Conservation (phyloP, 2,329 filamentous ascomycete genomes). For the Pseudogymnoascus sp. region DNA sequence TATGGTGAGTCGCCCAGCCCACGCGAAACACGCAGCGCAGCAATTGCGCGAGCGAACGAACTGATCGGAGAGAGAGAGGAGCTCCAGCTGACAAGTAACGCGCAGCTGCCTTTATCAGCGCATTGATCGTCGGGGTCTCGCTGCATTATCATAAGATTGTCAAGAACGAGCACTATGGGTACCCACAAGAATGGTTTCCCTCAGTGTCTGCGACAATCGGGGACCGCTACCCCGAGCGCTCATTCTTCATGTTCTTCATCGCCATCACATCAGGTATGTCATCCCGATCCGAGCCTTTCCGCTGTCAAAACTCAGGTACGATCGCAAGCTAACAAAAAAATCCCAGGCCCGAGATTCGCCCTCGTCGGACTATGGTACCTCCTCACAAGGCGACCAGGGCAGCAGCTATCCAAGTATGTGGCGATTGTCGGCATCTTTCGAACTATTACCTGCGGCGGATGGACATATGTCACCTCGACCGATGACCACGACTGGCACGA, state of each 20-base stretch:
- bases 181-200: conserved; percentile 92
- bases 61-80: background rate
- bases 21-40: background rate
- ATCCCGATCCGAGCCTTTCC: background rate
- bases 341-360: conserved; percentile 75
- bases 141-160: conserved; percentile 97
- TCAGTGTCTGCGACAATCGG: conserved; percentile 96
- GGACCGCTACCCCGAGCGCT: conserved; percentile 92
- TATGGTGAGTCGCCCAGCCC: conserved; percentile 52
- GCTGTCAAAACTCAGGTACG: background rate
- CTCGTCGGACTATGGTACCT: conserved; percentile 90
- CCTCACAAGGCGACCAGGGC: conserved; percentile 68
- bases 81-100: conserved; percentile 2
- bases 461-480: conserved; percentile 97
- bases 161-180: conserved; percentile 91
- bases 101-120: conserved; percentile 74
- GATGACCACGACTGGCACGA: conserved; percentile 99
- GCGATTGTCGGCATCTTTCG: conserved; percentile 74
- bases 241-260: conserved; percentile 96
- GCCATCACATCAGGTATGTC: conserved; percentile 83
- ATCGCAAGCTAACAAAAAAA: background rate
- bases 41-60: background rate
- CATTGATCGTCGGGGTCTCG: conserved; percentile 67
- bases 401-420: conserved; percentile 71
- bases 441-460: conserved; percentile 89